Conservation (phyloP, 257 asterid species). For the Scutellaria baicalensis region DNA sequence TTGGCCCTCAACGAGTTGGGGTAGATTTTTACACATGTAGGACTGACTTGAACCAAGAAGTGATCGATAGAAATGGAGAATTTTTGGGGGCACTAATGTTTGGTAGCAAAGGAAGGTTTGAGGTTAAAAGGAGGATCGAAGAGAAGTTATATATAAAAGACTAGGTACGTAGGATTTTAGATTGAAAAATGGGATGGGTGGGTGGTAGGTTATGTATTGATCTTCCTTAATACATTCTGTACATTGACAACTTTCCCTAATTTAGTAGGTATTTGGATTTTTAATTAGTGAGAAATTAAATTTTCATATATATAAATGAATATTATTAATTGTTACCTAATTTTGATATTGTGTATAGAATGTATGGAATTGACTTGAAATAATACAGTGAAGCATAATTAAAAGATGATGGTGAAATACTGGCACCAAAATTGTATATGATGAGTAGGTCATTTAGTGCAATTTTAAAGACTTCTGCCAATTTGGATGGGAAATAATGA, state of each 20-base stretch:
- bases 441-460: slow-evolving; percentile 35
- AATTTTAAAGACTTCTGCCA: slow-evolving; percentile 30
- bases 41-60: slow-evolving; percentile 12
- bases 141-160: neutral
- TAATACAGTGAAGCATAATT: slow-evolving; percentile 10
- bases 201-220: slow-evolving; percentile 4
- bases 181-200: slow-evolving; percentile 5
- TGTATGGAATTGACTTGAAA: slow-evolving; percentile 22
- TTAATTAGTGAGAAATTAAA: neutral
- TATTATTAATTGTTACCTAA: neutral
- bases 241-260: slow-evolving; percentile 23
- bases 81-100: slow-evolving; percentile 30
- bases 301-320: too few relatives aligned
- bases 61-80: slow-evolving; percentile 12
- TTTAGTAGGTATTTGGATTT: slow-evolving; percentile 6
- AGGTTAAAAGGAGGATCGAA: neutral
- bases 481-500: slow-evolving; percentile 34
- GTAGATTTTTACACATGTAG: slow-evolving; percentile 11
- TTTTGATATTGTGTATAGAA: neutral
- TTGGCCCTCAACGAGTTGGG: neutral
- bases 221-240: slow-evolving; percentile 23
- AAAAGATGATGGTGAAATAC: slow-evolving; percentile 30
- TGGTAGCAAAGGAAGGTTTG: slow-evolving; percentile 16
- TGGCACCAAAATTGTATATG: slow-evolving; percentile 35
- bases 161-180: neutral